Percentiles rank a stretch among this genome's conserved stretches.
These are phyloP conservation scores for Halocafeteria seosinensis DNA, from an alignment of 108 stramenopile genomes.

Conservation along the genomic window DNA sequence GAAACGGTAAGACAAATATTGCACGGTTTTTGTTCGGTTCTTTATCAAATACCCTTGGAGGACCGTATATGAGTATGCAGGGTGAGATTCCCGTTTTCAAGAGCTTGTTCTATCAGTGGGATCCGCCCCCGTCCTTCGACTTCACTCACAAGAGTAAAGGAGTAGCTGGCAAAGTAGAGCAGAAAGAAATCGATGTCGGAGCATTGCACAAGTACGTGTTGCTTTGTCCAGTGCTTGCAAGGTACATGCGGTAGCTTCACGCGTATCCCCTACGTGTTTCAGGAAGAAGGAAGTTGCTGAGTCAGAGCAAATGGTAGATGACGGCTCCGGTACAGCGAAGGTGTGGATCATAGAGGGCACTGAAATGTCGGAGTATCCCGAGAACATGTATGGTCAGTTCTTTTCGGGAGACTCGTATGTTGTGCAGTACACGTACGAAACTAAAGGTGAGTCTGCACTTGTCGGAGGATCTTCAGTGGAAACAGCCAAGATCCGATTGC, in stretches of 20 bases:
- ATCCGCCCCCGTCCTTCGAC: slow-evolving; percentile 16
- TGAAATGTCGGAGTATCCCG: slow-evolving; percentile 7
- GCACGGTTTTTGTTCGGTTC: too few relatives aligned
- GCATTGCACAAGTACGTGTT: not conserved
- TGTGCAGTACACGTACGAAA: slow-evolving; percentile 32
- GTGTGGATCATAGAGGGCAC: slow-evolving; percentile 16
- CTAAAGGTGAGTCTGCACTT: too few relatives aligned
- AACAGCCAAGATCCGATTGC: too few relatives aligned
- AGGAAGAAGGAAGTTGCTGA: too few relatives aligned
- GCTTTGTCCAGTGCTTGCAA: slow-evolving; percentile 13
- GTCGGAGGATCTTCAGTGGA: too few relatives aligned
- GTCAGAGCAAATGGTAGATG: too few relatives aligned
- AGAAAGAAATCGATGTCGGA: slow-evolving; percentile 4
- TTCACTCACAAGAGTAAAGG: not conserved
- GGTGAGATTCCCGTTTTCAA: slow-evolving; percentile 27
- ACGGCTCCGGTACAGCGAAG: slow-evolving; percentile 1
- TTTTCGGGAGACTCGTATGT: slow-evolving; percentile 39
- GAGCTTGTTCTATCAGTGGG: slow-evolving; percentile 18
- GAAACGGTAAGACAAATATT: too few relatives aligned
- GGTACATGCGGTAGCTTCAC: too few relatives aligned
- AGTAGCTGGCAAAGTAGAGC: not conserved
- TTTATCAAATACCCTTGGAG: too few relatives aligned
- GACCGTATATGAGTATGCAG: not conserved
- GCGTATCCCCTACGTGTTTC: too few relatives aligned
- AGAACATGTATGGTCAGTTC: slow-evolving; percentile 31